Percentiles rank a stretch among this genome's conserved stretches.
Evolutionary conservation across 1,284 basidiomycete genomes (phyloP).

Genomic region (Moesziomyces globuligerus): DNA sequence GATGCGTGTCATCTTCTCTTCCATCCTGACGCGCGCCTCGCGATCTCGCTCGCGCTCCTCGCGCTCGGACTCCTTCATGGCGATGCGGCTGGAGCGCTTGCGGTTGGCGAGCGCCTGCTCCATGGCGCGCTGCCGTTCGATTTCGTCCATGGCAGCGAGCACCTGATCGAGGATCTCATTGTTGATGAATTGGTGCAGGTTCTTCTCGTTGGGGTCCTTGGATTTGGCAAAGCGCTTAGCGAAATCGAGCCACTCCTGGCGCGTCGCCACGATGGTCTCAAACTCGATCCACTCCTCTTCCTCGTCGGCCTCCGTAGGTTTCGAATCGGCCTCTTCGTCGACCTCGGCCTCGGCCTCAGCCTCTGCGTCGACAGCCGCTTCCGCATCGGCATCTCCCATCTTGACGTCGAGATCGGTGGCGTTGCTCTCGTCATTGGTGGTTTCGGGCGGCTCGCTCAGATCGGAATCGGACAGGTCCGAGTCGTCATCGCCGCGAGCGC

Average conservation of each 20-base stretch:
- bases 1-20: slow-evolving; percentile 69
- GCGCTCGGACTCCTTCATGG: slow-evolving; percentile 73
- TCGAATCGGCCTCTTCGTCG: slow-evolving; percentile 57
- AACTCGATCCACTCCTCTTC: slow-evolving; percentile 66
- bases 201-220: slow-evolving; percentile 81
- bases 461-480: slow-evolving; percentile 54
- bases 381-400: slow-evolving; percentile 35
- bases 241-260: slow-evolving; percentile 74
- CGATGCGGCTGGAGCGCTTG: slow-evolving; percentile 85
- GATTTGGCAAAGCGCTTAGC: slow-evolving; percentile 77
- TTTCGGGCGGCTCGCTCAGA: slow-evolving; percentile 57
- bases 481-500: slow-evolving; percentile 15
- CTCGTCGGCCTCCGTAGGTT: slow-evolving; percentile 51
- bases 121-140: slow-evolving; percentile 72
- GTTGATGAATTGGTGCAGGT: slow-evolving; percentile 76
- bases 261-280: slow-evolving; percentile 78
- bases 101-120: slow-evolving; percentile 76
- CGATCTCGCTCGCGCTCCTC: slow-evolving; percentile 70
- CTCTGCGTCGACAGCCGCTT: slow-evolving; percentile 59
- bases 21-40: slow-evolving; percentile 67
- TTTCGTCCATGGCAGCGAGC: slow-evolving; percentile 69
- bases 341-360: slow-evolving; percentile 32
- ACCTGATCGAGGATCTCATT: slow-evolving; percentile 77
- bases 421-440: slow-evolving; percentile 6
- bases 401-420: slow-evolving; percentile 10